These are phyloP conservation scores for Amanita rubescens DNA, from an alignment of 768 basidiomycete species.

Conservation along the genomic window DNA sequence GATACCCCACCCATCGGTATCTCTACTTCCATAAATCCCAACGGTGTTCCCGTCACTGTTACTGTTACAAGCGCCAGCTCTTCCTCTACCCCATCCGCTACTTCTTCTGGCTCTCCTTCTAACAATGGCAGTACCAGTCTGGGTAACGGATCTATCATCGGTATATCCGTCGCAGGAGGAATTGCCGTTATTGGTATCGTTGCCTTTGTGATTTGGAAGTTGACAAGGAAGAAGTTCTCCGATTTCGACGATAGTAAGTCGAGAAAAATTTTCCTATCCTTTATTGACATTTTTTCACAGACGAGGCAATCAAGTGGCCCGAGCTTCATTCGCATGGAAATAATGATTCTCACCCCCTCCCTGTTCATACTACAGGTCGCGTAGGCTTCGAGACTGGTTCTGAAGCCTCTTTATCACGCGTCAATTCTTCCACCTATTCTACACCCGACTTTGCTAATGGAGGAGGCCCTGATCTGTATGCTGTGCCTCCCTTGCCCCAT, in stretches of 20 bases:
- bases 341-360: constrained; percentile 52
- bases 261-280: constrained; percentile 3
- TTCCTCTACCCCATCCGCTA: constrained; percentile 7
- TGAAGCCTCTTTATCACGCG: constrained; percentile 48
- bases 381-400: constrained; percentile 67
- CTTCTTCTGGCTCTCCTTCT: constrained; percentile 20
- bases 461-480: constrained; percentile 56
- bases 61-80: constrained; percentile 17
- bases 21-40: constrained; percentile 10
- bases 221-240: constrained; percentile 68
- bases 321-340: constrained; percentile 64
- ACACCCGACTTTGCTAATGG: constrained; percentile 43
- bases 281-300: constrained; percentile 25
- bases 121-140: constrained; percentile 27
- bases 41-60: constrained; percentile 18
- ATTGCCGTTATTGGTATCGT: constrained; percentile 64
- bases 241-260: constrained; percentile 77
- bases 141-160: constrained; percentile 67
- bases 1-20: constrained; percentile 10
- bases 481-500: constrained; percentile 76
- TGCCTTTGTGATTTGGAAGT: constrained; percentile 80
- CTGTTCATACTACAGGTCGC: constrained; percentile 61
- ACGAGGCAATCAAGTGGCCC: constrained; percentile 88
- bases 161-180: constrained; percentile 76
- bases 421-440: constrained; percentile 39